Evolutionary conservation across 2,329 filamentous ascomycete genomes (phyloP).

Genomic region (Cryphonectria japonica): DNA sequence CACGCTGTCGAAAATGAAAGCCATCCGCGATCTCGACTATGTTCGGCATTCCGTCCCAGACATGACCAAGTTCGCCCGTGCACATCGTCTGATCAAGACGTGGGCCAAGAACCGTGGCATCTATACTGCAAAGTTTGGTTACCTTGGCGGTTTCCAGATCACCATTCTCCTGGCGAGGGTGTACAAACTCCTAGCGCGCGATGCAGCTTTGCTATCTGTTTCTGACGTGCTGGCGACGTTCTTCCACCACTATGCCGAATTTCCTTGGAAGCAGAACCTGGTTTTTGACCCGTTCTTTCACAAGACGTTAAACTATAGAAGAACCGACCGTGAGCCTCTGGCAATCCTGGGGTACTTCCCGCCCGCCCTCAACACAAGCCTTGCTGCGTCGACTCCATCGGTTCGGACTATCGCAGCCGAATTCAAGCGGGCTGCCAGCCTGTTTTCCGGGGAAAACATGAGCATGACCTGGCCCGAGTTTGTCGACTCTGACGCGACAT

Average conservation of each 20-base stretch:
- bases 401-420: constrained; percentile 56
- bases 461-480: constrained; percentile 49
- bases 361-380: constrained; percentile 63
- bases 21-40: constrained; percentile 64
- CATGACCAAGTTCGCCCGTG: constrained; percentile 58
- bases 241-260: constrained; percentile 64
- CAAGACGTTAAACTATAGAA: constrained; percentile 51
- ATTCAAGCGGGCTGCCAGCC: constrained; percentile 49
- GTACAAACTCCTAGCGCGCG: constrained; percentile 55
- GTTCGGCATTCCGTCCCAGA: constrained; percentile 64
- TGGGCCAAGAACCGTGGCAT: constrained; percentile 67
- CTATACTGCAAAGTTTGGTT: constrained; percentile 68
- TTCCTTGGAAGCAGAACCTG: constrained; percentile 60
- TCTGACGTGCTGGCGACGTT: constrained; percentile 61
- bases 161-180: constrained; percentile 63
- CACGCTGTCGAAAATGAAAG: constrained; percentile 65
- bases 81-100: constrained; percentile 62
- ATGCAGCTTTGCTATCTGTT: constrained; percentile 44
- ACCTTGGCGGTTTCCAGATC: constrained; percentile 67
- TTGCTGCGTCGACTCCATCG: constrained; percentile 57
- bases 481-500: constrained; percentile 39
- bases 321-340: constrained; percentile 62
- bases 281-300: constrained; percentile 66
- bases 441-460: constrained; percentile 42
- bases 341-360: constrained; percentile 66